Conservation (phyloP, 768 basidiomycete species). For the Asterophora lycoperdoides region DNA sequence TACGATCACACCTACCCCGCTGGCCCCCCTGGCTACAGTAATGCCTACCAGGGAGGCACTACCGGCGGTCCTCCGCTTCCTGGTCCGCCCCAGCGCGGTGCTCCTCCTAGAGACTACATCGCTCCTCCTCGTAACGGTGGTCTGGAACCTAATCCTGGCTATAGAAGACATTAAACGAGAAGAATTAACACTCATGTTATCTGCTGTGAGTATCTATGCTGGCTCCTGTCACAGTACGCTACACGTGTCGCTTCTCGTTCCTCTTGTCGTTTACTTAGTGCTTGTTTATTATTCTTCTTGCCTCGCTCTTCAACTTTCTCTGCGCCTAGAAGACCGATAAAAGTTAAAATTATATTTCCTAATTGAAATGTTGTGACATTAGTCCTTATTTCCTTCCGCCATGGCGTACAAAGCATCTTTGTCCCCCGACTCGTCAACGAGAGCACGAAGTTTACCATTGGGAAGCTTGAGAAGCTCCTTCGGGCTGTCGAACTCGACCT, state of each 20-base stretch:
- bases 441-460: slow-evolving; percentile 44
- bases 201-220: slow-evolving; percentile 11
- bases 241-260: slow-evolving; percentile 7
- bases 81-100: slow-evolving; percentile 21
- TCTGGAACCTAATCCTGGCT: slow-evolving; percentile 33
- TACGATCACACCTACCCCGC: slow-evolving; percentile 51
- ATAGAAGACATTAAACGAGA: slow-evolving; percentile 34
- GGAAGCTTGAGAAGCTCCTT: slow-evolving; percentile 47
- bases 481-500: slow-evolving; percentile 55
- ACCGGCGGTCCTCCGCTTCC: slow-evolving; percentile 33
- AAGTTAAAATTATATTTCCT: background rate
- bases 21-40: slow-evolving; percentile 35
- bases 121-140: slow-evolving; percentile 35
- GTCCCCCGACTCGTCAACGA: slow-evolving; percentile 60
- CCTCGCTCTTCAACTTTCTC: background rate
- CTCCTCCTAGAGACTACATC: slow-evolving; percentile 42
- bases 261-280: slow-evolving; percentile 1
- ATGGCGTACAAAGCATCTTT: slow-evolving; percentile 44
- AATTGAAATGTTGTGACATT: background rate
- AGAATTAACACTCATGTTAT: slow-evolving; percentile 2
- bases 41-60: slow-evolving; percentile 46
- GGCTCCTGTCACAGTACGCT: slow-evolving; percentile 11
- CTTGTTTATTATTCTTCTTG: slow-evolving; percentile 7
- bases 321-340: background rate
- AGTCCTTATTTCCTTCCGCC: slow-evolving; percentile 20